Percentiles rank a stretch among this genome's conserved stretches.
These are phyloP conservation scores for Backusella tarrabulga DNA, from an alignment of 192 early-diverging fungal genomes.

Conservation along the genomic window DNA sequence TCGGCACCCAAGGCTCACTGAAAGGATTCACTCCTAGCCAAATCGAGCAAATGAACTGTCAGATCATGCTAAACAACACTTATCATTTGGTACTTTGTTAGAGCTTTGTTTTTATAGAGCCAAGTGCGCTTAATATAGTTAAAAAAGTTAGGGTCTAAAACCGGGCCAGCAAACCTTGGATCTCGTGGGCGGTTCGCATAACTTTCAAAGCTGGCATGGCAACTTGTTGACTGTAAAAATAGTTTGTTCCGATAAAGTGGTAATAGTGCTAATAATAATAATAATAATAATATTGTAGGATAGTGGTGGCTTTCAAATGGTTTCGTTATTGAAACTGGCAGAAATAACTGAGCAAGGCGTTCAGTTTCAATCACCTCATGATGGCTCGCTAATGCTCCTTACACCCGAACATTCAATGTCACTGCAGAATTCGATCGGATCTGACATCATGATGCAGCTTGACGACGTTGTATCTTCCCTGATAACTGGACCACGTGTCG, in stretches of 20 bases:
- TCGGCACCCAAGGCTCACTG: constrained; percentile 81
- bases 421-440: constrained; percentile 83
- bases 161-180: constrained; percentile 73
- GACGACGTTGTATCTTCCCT: constrained; percentile 87
- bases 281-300: constrained; percentile 35
- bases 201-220: constrained; percentile 79
- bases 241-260: neutral
- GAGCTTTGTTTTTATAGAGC: neutral
- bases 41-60: constrained; percentile 70
- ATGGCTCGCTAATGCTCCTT: constrained; percentile 75
- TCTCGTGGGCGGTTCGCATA: constrained; percentile 71
- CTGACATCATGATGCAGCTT: constrained; percentile 91
- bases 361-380: constrained; percentile 80
- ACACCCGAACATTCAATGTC: constrained; percentile 87
- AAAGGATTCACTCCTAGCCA: constrained; percentile 82
- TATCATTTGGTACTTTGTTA: constrained; percentile 67
- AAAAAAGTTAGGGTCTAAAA: constrained; percentile 31
- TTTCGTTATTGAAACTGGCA: constrained; percentile 82
- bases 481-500: constrained; percentile 77
- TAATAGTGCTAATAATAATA: neutral
- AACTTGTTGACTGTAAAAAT: constrained; percentile 65
- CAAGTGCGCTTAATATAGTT: neutral
- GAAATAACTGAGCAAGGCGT: constrained; percentile 85
- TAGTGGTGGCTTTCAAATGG: constrained; percentile 89
- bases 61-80: constrained; percentile 86